Evolutionary conservation across 2,329 filamentous ascomycete genomes (phyloP), one percentile per base, ranked within the genome.

Genomic region (Graphiopsis chlorocephala): DNA sequence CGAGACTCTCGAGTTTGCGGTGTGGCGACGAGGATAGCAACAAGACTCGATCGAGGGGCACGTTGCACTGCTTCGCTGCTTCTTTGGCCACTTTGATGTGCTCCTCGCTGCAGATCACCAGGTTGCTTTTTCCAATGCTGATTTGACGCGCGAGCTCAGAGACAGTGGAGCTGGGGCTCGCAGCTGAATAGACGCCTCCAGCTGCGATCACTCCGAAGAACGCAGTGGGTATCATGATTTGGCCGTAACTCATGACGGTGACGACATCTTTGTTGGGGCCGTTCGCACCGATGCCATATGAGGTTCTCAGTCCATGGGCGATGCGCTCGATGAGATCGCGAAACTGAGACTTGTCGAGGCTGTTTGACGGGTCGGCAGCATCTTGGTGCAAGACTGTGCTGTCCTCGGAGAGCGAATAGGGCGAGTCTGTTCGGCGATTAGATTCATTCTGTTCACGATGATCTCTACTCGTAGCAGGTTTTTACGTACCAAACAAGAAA

Each of bases 181-280:
- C 84, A 5, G 84, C 82, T 7, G 84, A 85, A 69, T 85, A 88
- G 28, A 88, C 80, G 20, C 85, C 86, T 0, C 83, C 85, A 2
- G 85, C 85, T 3, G 84, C 86, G 53, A 88, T 78, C 61, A 86
- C 81, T 15, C 82, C 83, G 67, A 81, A 88, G 70, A 86, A 85
- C 1, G 86, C 68, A 14, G 81, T 78, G 0, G 85, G 81, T 0
- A 88, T 77, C 5, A 86, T 77, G 53, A 82, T 81, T 68, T 88
- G 83, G 1, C 86, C 86, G 0, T 82, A 82, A 0, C 83, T 85
- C 29, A 88, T 81, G 20, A 82, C 79, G 4, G 86, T 82, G 15
- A 87, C 83, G 4, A 87, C 81, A 68, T 87, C 83, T 60, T 79
- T 79, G 38, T 77, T 80, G 0, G 81, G 77, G 0, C 84, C 84